These are phyloP conservation scores for Vitis cinerea DNA, from an alignment of 164 flowering plant species.

Conservation along the genomic window DNA sequence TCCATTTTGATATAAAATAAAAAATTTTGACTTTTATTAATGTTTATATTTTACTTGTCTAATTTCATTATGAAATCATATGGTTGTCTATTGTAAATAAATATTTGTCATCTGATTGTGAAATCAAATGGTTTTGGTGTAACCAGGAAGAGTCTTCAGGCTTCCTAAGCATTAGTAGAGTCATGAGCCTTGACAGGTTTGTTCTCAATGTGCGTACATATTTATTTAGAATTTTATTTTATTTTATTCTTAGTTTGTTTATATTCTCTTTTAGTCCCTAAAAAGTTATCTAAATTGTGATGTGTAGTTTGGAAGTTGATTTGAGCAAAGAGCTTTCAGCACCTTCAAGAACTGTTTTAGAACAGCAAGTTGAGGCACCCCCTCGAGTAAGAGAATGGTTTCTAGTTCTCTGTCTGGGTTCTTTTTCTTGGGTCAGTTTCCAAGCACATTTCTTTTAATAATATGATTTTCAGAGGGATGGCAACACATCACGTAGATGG, in stretches of 20 bases:
- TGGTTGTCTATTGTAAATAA: too few species aligned
- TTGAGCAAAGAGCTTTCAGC: constrained; percentile 70
- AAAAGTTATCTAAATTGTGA: background rate
- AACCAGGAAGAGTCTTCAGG: constrained; percentile 75
- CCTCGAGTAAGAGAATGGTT: constrained; percentile 36
- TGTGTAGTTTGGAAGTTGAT: constrained; percentile 78
- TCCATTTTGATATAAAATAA: background rate
- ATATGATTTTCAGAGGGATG: constrained; percentile 38
- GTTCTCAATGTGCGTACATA: constrained; percentile 4
- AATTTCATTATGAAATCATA: background rate
- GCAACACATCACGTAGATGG: constrained; percentile 51
- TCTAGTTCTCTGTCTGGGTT: background rate
- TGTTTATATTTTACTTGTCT: too few species aligned
- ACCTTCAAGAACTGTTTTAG: constrained; percentile 39
- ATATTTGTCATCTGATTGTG: background rate
- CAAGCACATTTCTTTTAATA: background rate
- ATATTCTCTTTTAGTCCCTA: too few species aligned
- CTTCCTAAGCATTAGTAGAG: constrained; percentile 83
- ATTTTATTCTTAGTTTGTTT: background rate
- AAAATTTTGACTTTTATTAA: too few species aligned
- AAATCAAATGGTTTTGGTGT: constrained; percentile 4
- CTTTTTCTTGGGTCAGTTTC: background rate
- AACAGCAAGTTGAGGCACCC: constrained; percentile 33
- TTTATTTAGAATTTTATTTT: background rate
- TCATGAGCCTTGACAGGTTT: constrained; percentile 85